These are phyloP conservation scores for Arxiozyma slooffiae DNA, from an alignment of 1,139 yeast genomes.

Conservation along the genomic window DNA sequence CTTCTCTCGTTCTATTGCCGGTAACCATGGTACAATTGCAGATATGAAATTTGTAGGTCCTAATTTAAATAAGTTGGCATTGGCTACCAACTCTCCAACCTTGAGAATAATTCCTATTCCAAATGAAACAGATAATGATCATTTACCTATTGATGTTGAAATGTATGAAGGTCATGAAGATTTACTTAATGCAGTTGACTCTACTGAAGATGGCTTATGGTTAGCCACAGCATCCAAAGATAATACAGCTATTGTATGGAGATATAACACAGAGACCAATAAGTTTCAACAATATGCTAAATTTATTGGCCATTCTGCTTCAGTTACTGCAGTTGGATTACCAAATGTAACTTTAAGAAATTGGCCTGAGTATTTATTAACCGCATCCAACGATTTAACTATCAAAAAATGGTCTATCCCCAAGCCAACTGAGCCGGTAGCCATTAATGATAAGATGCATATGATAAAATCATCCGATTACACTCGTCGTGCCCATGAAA, in stretches of 20 bases:
- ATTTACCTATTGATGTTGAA: constrained; percentile 48
- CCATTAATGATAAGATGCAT: constrained; percentile 25
- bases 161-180: constrained; percentile 78
- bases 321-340: constrained; percentile 74
- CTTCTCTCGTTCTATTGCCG: constrained; percentile 52
- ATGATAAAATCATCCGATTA: constrained; percentile 50
- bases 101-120: constrained; percentile 57
- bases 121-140: constrained; percentile 2
- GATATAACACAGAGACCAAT: constrained; percentile 35
- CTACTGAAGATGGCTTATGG: constrained; percentile 75
- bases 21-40: constrained; percentile 93
- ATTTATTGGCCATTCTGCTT: constrained; percentile 77
- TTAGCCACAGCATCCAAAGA: constrained; percentile 92
- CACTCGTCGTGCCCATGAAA: constrained; percentile 93
- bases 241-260: constrained; percentile 76
- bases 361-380: constrained; percentile 62
- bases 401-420: constrained; percentile 84
- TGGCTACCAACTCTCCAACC: constrained; percentile 94
- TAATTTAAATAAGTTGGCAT: constrained; percentile 45
- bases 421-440: constrained; percentile 22
- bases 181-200: constrained; percentile 70
- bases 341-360: constrained; percentile 46
- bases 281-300: constrained; percentile 48
- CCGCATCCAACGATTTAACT: constrained; percentile 85
- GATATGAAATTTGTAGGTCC: constrained; percentile 76